These are phyloP conservation scores for Pseudocercospora eumusae DNA, from an alignment of 2,329 filamentous ascomycete species.

Conservation along the genomic window DNA sequence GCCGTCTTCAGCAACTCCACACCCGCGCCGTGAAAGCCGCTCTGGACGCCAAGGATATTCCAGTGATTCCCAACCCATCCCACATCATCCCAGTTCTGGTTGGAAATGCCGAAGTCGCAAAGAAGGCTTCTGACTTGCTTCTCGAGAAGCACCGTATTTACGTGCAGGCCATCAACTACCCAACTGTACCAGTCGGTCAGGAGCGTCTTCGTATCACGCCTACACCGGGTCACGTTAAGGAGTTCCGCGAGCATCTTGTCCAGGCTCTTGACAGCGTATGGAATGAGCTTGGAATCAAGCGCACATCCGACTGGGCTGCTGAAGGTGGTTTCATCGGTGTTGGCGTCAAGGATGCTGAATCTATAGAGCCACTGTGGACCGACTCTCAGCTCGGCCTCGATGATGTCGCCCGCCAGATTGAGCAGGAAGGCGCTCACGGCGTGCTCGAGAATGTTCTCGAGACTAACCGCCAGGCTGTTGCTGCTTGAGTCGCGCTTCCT, in stretches of 20 bases:
- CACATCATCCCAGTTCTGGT: slow-evolving; percentile 95
- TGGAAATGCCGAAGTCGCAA: slow-evolving; percentile 89
- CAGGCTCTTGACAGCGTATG: slow-evolving; percentile 84
- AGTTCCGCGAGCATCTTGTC: slow-evolving; percentile 83
- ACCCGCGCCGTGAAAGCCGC: slow-evolving; percentile 91
- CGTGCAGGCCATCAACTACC: slow-evolving; percentile 98
- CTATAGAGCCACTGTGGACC: slow-evolving; percentile 80
- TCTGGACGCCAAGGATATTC: slow-evolving; percentile 76
- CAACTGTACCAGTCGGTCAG: slow-evolving; percentile 96
- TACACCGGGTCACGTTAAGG: slow-evolving; percentile 84
- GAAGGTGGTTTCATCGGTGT: slow-evolving; percentile 95
- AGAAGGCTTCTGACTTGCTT: slow-evolving; percentile 87
- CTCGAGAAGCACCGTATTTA: slow-evolving; percentile 91
- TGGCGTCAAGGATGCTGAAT: slow-evolving; percentile 65
- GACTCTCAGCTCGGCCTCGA: slow-evolving; percentile 81
- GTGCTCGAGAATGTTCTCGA: slow-evolving; percentile 54
- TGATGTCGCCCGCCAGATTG: slow-evolving; percentile 64
- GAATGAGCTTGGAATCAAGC: slow-evolving; percentile 84
- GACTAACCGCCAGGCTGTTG: slow-evolving; percentile 48
- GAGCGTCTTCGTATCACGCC: slow-evolving; percentile 95
- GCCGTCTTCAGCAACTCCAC: slow-evolving; percentile 90
- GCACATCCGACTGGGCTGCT: slow-evolving; percentile 86
- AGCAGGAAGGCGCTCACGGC: slow-evolving; percentile 46
- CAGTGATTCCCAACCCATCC: slow-evolving; percentile 95
- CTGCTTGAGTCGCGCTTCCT: slow-evolving; percentile 27